Evolutionary conservation across 768 basidiomycete genomes (phyloP).

Genomic region (Termitomyces sp.): DNA sequence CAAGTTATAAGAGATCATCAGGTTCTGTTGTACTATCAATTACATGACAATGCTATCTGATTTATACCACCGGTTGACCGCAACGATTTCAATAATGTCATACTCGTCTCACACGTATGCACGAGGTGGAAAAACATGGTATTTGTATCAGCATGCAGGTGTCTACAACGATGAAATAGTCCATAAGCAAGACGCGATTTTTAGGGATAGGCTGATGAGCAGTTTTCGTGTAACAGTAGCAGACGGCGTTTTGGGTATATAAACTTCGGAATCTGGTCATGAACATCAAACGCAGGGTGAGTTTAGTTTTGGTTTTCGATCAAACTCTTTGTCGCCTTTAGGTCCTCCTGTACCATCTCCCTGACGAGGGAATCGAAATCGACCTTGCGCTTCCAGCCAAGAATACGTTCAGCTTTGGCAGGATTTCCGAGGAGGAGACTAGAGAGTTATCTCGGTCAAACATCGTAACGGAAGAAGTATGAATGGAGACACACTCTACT

Average conservation of each 20-base stretch:
- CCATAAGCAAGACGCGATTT: background rate
- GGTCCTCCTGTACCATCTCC: conserved; percentile 88
- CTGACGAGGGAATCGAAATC: conserved; percentile 79
- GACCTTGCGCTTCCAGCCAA: conserved; percentile 89
- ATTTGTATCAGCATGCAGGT: background rate
- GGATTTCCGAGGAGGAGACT: conserved; percentile 87
- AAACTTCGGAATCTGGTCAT: background rate
- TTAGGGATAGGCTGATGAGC: background rate
- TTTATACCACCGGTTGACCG: background rate
- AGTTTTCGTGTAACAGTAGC: background rate
- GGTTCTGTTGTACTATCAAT: background rate
- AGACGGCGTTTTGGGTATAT: background rate
- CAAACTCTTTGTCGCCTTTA: conserved; percentile 66
- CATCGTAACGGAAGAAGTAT: background rate
- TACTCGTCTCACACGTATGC: background rate
- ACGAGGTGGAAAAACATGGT: background rate
- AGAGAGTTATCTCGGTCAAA: conserved; percentile 1
- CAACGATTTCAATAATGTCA: background rate
- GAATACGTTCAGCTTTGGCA: conserved; percentile 79
- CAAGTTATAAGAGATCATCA: background rate
- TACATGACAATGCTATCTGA: background rate
- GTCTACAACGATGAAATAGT: background rate
- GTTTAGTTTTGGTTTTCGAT: conserved; percentile 80
- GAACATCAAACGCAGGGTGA: too few species aligned
- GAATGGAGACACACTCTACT: conserved; percentile 68